Base-by-base conservation (phyloP, 768 basidiomycete species). In the Lenzites betulinus region DNA sequence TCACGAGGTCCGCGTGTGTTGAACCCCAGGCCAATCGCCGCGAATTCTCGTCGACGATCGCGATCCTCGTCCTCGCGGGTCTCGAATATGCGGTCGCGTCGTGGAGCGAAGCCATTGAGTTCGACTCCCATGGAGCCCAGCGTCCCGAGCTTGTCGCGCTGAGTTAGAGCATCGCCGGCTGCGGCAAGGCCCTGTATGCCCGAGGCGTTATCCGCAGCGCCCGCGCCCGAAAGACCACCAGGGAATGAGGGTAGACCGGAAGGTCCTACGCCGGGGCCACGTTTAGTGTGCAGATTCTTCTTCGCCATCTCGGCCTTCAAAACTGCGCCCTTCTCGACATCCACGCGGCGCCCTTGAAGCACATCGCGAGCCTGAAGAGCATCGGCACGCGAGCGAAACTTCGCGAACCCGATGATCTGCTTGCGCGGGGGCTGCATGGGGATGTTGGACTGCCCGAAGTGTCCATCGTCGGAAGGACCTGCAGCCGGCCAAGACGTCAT, bases 271-370 rank as follows among this genome's bases (percentile, higher is more conserved):
- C 91, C 70, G 4, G 71, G 71, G 2, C 71, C 91, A 39, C 93
- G 81, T 78, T 96, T 97, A 20, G 95, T 96, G 70, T 99, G 96
- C 39, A 99, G 75, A 70, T 99, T 98, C 83, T 99, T 99, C 85
- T 98, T 98, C 20, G 97, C 97, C 95, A 99, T 98, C 76, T 98
- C 97, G 22, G 96, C 97, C 74, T 98, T 98, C 39, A 99, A 74
- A 2, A 95, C 89, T 0, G 92, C 87, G 15, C 94, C 94, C 68
- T 93, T 94, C 74, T 98, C 92, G 33, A 91, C 85, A 68, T 98
- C 97, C 36, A 98, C 92, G 57, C 93, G 83, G 54, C 89, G 81
- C 6, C 96, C 95, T 71, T 95, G 94, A 6, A 99, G 78, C 7
- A 86, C 81, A 68, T 98, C 96, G 39, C 92, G 80, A 9, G 97